Evolutionary conservation across 2,329 filamentous ascomycete species (phyloP), one percentile per base, ranked within the genome.

Genomic region (Coleophoma cylindrospora): DNA sequence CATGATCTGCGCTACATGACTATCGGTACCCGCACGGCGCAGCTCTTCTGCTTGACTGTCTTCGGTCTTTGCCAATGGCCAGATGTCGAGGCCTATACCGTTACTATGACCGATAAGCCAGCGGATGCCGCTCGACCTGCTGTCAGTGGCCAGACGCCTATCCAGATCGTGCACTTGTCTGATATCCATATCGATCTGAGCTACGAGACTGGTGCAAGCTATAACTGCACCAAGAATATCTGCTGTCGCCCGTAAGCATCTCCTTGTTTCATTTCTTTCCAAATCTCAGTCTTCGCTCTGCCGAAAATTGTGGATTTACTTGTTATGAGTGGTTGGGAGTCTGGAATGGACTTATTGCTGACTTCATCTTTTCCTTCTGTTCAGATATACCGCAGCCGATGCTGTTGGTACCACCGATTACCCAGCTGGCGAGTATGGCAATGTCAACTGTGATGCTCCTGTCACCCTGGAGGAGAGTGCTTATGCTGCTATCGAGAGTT

Each of bases 11-110:
- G 74, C 36, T 64, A 72, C 11, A 70, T 81, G 55, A 62, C 59
- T 6, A 61, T 80, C 17, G 70, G 71, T 2, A 79, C 77, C 10
- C 70, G 70, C 50, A 75, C 76, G 0, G 72, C 78, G 17, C 62
- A 74, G 32, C 66, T 76, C 4, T 73, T 81, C 44, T 83, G 78
- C 57, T 67, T 73, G 27, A 73, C 74, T 4, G 63, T 82, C 49
- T 63, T 80, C n/a, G 78, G 79, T 0, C 68, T 79, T 2, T 83
- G 80, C 54, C 44, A 52, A 13, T 68, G 65, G 32, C 70, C 69
- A 8, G 53, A 53, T 4, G 63, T 70, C 8, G 58, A 61, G n/a
- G 50, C 61, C 1, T 66, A 68, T 48, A 61, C 58, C 5, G 56
- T 70, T 2, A 46, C 57, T 1, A 66, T 72, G 43, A 66, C 67